Base-by-base conservation (phyloP, 495 filamentous ascomycete species). In the Talaromyces ruber region DNA sequence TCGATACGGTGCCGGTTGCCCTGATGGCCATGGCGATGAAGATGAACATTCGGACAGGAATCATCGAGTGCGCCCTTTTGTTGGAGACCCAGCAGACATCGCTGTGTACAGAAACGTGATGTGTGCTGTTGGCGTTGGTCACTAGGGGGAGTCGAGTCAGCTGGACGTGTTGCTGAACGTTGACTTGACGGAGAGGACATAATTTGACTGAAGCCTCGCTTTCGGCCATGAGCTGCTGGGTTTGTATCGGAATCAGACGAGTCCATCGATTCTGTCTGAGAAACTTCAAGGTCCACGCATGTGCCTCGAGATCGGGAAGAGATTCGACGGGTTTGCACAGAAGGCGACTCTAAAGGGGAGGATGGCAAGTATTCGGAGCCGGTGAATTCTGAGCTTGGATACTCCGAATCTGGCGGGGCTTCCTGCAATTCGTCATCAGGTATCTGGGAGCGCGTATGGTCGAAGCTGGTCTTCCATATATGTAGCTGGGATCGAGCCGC, bases 31-130 rank as follows among this genome's bases (percentile, higher is more conserved):
- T 50, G 64, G 6, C 58, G 70, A 67, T 81, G 74, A 11, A 68
- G 61, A 6, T 62, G 39, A 0, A 78, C 65, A 62, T 83, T 82
- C 43, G 76, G 78, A 62, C 77, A 83, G 9, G 4, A 4, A 11
- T 62, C 28, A 61, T 83, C 79, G n/a, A 82, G 65, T 3, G 50
- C 11, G 22, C 56, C 62, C 0, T 73, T 67, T 4, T 60, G 63
- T 18, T 78, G 68, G n/a, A 83, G 64, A 3, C 77, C 76, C 7
- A 75, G 68, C 28, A 83, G 70, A 64, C 73, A 83, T 25, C 68
- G 67, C 63, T 81, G 76, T 0, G 79, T 81, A 59, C 75, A 83
- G 60, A 80, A 80, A 32, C 62, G 64, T 8, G 68, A 59, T 28
- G 21, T 18, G 11, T 53, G 62, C 18, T 59, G 61, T 6, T 11